These are phyloP conservation scores for Axilococcus clingmanii DNA, from an alignment of 139 green algal genomes.

Conservation along the genomic window DNA sequence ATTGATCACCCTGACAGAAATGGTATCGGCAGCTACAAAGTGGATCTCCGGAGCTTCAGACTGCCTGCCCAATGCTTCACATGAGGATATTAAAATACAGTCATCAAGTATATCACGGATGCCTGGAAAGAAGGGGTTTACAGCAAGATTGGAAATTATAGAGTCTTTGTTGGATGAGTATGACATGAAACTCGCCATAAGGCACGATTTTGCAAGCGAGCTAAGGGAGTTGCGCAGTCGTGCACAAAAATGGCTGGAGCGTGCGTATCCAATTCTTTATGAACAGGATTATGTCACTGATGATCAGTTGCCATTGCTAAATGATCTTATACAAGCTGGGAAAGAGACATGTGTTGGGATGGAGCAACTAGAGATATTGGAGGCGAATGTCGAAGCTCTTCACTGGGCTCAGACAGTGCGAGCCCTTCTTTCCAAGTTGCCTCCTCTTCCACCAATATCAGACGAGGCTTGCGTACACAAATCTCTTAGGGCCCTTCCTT, in stretches of 20 bases:
- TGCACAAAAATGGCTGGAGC: conserved; percentile 18
- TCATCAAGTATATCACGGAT: not conserved
- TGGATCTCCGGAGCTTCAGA: conserved; percentile 12
- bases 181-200: conserved; percentile 1
- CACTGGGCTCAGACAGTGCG: conserved; percentile 6
- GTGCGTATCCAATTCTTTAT: conserved; percentile 13
- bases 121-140: not conserved
- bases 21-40: conserved; percentile 7
- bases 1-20: conserved; percentile 5
- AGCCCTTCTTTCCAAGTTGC: not conserved
- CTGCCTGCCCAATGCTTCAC: not conserved
- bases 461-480: no score
- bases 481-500: no score
- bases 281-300: conserved; percentile 22
- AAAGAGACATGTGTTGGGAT: conserved; percentile 13
- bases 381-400: conserved; percentile 21
- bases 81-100: not conserved
- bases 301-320: conserved; percentile 17
- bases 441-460: no score
- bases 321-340: conserved; percentile 16
- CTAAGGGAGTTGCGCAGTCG: conserved; percentile 4
- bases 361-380: conserved; percentile 25
- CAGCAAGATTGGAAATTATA: conserved; percentile 1
- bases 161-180: conserved; percentile 17
- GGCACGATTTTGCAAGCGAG: conserved; percentile 5